These are phyloP conservation scores for Fusarium kyushuense DNA, from an alignment of 2,329 filamentous ascomycete genomes.

Conservation along the genomic window DNA sequence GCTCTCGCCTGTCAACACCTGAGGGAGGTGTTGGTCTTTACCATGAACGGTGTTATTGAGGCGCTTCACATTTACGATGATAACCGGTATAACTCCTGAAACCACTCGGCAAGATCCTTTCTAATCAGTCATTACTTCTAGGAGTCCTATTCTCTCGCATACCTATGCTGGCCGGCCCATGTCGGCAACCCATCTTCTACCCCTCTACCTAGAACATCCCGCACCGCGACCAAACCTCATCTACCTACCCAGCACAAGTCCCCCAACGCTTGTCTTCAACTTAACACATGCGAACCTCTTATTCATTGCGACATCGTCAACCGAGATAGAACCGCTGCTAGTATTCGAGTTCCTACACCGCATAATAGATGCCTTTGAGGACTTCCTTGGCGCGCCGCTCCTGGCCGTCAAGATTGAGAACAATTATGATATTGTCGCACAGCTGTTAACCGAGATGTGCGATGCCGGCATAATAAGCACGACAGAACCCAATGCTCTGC, in stretches of 20 bases:
- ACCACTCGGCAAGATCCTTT: constrained; percentile 2
- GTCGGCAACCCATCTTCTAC: constrained; percentile 79
- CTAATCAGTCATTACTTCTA: constrained; percentile 55
- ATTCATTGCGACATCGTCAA: constrained; percentile 85
- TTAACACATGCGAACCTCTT: constrained; percentile 88
- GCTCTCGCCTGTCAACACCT: constrained; percentile 36
- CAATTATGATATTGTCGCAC: constrained; percentile 93
- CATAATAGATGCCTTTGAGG: constrained; percentile 90
- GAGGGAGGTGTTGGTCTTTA: constrained; percentile 53
- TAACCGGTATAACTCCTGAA: constrained; percentile 73
- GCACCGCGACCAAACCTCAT: constrained; percentile 85
- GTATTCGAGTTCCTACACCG: constrained; percentile 95
- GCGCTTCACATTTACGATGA: constrained; percentile 98
- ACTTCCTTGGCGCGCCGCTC: constrained; percentile 90
- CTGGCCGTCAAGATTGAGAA: constrained; percentile 87
- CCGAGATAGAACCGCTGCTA: constrained; percentile 88
- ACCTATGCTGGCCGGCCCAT: constrained; percentile 87
- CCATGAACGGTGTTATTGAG: constrained; percentile 89
- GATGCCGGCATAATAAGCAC: constrained; percentile 90
- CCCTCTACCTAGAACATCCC: constrained; percentile 87
- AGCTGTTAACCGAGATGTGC: constrained; percentile 95
- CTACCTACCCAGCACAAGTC: constrained; percentile 84
- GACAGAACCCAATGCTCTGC: constrained; percentile 91
- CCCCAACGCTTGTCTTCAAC: constrained; percentile 89
- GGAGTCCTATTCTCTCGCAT: constrained; percentile 87